Evolutionary conservation across 805 yeast species (phyloP).

Genomic region (Metschnikowia orientalis): DNA sequence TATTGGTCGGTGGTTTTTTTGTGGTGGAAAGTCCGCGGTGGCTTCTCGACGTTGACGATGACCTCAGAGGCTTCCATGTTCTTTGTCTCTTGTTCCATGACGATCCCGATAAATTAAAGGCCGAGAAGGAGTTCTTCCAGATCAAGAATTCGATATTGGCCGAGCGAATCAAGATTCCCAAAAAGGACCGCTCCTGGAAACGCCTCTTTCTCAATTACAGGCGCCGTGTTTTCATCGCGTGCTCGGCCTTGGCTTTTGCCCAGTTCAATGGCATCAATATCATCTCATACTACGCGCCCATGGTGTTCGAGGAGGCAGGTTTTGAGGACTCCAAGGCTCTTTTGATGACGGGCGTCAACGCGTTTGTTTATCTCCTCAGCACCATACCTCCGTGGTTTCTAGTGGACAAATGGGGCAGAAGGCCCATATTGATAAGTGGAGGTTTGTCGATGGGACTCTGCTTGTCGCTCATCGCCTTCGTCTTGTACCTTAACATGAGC

Average conservation of each 20-base stretch:
- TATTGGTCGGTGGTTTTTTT: slow-evolving; percentile 69
- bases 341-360: slow-evolving; percentile 42
- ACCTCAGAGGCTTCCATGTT: slow-evolving; percentile 46
- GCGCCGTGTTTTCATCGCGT: slow-evolving; percentile 35
- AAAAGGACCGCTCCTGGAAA: slow-evolving; percentile 38
- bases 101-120: slow-evolving; percentile 27
- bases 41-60: slow-evolving; percentile 77
- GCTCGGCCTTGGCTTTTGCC: slow-evolving; percentile 43
- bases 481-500: slow-evolving; percentile 29
- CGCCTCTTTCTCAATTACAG: slow-evolving; percentile 38
- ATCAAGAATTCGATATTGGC: slow-evolving; percentile 43
- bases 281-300: slow-evolving; percentile 55
- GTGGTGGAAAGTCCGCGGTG: slow-evolving; percentile 89
- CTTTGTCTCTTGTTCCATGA: slow-evolving; percentile 33
- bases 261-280: slow-evolving; percentile 54
- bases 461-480: slow-evolving; percentile 29
- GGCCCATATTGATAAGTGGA: slow-evolving; percentile 40
- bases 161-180: slow-evolving; percentile 37
- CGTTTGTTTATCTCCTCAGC: slow-evolving; percentile 34
- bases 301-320: slow-evolving; percentile 47
- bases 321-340: slow-evolving; percentile 40
- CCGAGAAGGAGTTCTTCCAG: slow-evolving; percentile 41
- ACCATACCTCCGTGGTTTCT: slow-evolving; percentile 45
- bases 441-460: slow-evolving; percentile 38
- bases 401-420: slow-evolving; percentile 44